A percentile compares a stretch with the other conserved stretches of the same genome.
phyloP scores from a whole-genome alignment of 2,329 filamentous ascomycete genomes.

The Colletotrichum musae region DNA sequence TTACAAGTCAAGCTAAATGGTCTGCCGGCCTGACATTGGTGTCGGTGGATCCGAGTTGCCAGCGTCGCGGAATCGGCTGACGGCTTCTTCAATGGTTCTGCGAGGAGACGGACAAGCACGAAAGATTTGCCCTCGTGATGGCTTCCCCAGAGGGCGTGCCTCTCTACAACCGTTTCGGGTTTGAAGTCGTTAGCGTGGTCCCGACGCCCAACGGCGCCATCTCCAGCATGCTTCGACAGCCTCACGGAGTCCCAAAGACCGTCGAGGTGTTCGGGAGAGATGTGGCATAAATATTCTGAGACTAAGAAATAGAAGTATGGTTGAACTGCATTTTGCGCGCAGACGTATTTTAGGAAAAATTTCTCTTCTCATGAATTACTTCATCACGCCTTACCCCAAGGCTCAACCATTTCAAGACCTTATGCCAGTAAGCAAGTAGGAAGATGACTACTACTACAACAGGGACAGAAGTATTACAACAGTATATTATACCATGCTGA shows the following conservation, averaged over 20 bases:
- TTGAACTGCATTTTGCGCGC: background rate
- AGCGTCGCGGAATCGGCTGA: background rate
- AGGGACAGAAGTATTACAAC: too few species aligned
- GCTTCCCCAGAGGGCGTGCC: background rate
- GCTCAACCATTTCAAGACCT: too few species aligned
- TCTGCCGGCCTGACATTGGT: conserved; percentile 1
- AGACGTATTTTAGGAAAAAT: background rate
- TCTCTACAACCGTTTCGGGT: background rate
- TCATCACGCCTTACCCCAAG: too few species aligned
- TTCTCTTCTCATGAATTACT: background rate
- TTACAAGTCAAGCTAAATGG: background rate
- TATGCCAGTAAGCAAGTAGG: too few species aligned
- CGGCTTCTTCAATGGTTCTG: conserved; percentile 3
- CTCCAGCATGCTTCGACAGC: conserved; percentile 4
- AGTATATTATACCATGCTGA: too few species aligned
- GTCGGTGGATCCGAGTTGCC: background rate
- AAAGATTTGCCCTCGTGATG: background rate
- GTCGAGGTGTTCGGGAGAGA: background rate
- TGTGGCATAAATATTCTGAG: background rate
- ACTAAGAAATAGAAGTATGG: background rate
- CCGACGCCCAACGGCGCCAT: background rate
- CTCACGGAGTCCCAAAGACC: background rate
- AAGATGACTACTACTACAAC: too few species aligned
- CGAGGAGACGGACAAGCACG: conserved; percentile 6
- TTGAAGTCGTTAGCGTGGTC: background rate